phyloP scores from a whole-genome alignment of 129 eudicot species.

The Tagetes erecta region DNA sequence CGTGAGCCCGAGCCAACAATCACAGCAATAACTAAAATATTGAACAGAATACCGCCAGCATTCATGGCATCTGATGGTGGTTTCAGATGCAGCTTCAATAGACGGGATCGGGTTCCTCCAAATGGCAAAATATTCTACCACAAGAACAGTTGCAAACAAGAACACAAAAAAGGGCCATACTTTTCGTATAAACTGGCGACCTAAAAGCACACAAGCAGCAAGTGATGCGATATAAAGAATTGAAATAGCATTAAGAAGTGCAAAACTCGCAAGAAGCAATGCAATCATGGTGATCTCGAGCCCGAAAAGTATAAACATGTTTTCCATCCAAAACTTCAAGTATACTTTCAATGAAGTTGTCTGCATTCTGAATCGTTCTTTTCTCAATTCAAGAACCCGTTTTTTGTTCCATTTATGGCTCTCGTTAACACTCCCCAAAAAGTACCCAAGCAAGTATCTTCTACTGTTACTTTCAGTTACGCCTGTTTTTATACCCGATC shows the following conservation, averaged over 20 bases:
- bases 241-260: constrained; percentile 42
- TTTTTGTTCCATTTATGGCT: constrained; percentile 50
- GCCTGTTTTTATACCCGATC: constrained; percentile 21
- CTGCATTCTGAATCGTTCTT: constrained; percentile 58
- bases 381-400: constrained; percentile 40
- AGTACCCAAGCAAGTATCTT: constrained; percentile 32
- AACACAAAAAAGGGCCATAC: constrained; percentile 53
- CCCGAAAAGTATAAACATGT: constrained; percentile 57
- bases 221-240: constrained; percentile 48
- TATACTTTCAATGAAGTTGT: constrained; percentile 44
- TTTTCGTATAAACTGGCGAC: constrained; percentile 48
- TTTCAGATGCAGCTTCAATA: constrained; percentile 28
- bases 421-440: constrained; percentile 37
- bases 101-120: constrained; percentile 42
- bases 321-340: constrained; percentile 50
- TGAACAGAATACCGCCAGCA: constrained; percentile 44
- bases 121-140: constrained; percentile 49
- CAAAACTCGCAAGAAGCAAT: constrained; percentile 49
- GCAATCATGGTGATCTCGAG: constrained; percentile 58
- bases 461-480: constrained; percentile 29
- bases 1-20: constrained; percentile 51
- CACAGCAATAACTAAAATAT: constrained; percentile 43
- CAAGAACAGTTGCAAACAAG: constrained; percentile 43
- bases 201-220: constrained; percentile 53
- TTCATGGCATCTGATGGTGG: constrained; percentile 44